Percentiles rank a stretch among this genome's conserved stretches.
phyloP scores from a whole-genome alignment of 441 rosid species.

The Eruca vesicaria region DNA sequence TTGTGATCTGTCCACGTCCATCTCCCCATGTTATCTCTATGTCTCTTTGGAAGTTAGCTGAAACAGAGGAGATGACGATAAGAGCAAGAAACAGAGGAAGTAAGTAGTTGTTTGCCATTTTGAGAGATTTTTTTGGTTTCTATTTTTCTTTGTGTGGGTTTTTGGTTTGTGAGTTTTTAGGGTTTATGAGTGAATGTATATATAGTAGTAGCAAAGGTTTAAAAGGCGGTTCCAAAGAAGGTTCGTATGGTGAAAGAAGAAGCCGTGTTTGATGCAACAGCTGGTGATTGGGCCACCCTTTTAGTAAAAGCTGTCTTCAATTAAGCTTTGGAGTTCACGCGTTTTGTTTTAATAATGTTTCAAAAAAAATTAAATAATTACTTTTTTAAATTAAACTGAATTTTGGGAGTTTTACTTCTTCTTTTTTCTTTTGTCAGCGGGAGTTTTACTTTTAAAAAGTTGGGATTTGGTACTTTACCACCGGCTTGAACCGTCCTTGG shows the following conservation, averaged over 20 bases:
- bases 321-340: constrained; percentile 33
- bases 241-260: constrained; percentile 10
- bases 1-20: constrained; percentile 42
- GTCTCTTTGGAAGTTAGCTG: constrained; percentile 43
- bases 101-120: constrained; percentile 16
- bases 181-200: constrained; percentile 21
- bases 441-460: background rate
- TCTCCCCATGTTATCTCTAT: constrained; percentile 58
- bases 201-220: background rate
- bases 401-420: background rate
- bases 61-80: constrained; percentile 31
- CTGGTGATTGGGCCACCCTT: constrained; percentile 27
- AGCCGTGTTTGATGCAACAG: constrained; percentile 31
- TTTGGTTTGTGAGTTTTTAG: background rate
- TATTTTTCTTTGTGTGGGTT: background rate
- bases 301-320: constrained; percentile 25
- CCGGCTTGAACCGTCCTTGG: constrained; percentile 34
- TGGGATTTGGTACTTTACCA: constrained; percentile 18
- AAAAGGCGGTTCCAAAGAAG: constrained; percentile 12
- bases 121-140: background rate
- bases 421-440: no score
- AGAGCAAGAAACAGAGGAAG: constrained; percentile 23
- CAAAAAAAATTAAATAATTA: background rate
- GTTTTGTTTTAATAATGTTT: constrained; percentile 7
- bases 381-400: background rate